These are phyloP conservation scores for Vanderwaltozyma polyspora DNA, from an alignment of 805 yeast genomes.

Conservation along the genomic window DNA sequence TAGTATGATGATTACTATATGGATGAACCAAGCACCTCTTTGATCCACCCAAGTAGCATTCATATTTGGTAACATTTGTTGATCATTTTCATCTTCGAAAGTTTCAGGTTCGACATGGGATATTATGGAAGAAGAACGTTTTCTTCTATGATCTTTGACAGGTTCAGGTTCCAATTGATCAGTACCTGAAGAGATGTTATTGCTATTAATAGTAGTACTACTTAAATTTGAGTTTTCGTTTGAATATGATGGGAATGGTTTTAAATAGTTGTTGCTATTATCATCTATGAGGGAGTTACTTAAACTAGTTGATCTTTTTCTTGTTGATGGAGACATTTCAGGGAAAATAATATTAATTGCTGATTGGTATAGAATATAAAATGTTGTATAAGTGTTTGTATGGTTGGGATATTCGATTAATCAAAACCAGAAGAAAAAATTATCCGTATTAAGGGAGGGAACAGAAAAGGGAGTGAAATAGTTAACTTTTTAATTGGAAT, in stretches of 20 bases:
- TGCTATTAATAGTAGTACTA: neutral
- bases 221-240: neutral
- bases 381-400: too few species aligned
- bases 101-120: constrained; percentile 92
- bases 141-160: constrained; percentile 33
- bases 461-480: too few species aligned
- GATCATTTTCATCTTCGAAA: constrained; percentile 85
- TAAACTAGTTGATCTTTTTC: constrained; percentile 4
- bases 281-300: constrained; percentile 1
- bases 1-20: constrained; percentile 67
- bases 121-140: constrained; percentile 81
- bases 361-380: too few species aligned
- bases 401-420: too few species aligned
- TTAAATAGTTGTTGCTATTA: constrained; percentile 9
- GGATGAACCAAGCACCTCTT: constrained; percentile 95
- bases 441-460: too few species aligned
- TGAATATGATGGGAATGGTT: constrained; percentile 24
- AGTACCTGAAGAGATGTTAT: neutral
- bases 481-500: too few species aligned
- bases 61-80: constrained; percentile 74
- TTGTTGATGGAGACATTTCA: constrained; percentile 2
- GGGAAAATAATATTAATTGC: too few species aligned
- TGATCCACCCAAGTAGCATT: constrained; percentile 95
- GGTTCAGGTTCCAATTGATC: constrained; percentile 16
- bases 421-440: too few species aligned